Conservation (phyloP, 2,329 filamentous ascomycete genomes). For the Meredithiella fracta region DNA sequence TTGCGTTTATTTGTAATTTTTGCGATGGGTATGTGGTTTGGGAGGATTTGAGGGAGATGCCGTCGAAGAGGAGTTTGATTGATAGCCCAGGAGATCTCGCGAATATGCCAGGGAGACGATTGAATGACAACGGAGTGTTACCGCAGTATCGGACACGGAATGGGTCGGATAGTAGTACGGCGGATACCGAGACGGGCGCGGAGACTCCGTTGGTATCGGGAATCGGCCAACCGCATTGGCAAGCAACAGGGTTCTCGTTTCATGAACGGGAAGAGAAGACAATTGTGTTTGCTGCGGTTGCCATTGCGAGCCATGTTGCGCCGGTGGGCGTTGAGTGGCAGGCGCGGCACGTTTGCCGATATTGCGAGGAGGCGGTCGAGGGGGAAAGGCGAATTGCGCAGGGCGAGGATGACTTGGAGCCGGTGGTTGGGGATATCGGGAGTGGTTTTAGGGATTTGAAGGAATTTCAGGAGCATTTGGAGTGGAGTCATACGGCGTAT, state of each 20-base stretch:
- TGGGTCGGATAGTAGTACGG: background rate
- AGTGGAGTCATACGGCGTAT: slow-evolving; percentile 34
- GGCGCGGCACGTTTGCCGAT: slow-evolving; percentile 35
- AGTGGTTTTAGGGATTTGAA: slow-evolving; percentile 31
- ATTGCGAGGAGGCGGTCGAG: slow-evolving; percentile 35
- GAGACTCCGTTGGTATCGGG: slow-evolving; percentile 13
- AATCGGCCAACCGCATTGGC: slow-evolving; percentile 29
- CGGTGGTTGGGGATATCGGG: slow-evolving; percentile 32
- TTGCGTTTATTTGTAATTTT: slow-evolving; percentile 44
- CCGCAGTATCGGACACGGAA: slow-evolving; percentile 4
- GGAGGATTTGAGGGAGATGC: slow-evolving; percentile 38
- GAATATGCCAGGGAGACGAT: background rate
- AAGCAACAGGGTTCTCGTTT: slow-evolving; percentile 29
- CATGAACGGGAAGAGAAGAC: slow-evolving; percentile 30
- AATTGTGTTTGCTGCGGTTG: slow-evolving; percentile 39
- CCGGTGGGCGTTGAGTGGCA: slow-evolving; percentile 35
- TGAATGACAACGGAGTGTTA: background rate
- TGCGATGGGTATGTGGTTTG: slow-evolving; percentile 44
- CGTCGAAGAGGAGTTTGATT: slow-evolving; percentile 21
- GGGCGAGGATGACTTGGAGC: slow-evolving; percentile 34
- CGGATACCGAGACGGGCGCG: background rate
- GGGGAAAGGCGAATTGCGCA: slow-evolving; percentile 27
- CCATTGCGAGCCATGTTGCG: slow-evolving; percentile 40
- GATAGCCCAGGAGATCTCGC: background rate
- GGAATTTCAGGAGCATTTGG: slow-evolving; percentile 37